These are phyloP conservation scores for Spathaspora gorwiae DNA, from an alignment of 805 yeast genomes.

Conservation along the genomic window DNA sequence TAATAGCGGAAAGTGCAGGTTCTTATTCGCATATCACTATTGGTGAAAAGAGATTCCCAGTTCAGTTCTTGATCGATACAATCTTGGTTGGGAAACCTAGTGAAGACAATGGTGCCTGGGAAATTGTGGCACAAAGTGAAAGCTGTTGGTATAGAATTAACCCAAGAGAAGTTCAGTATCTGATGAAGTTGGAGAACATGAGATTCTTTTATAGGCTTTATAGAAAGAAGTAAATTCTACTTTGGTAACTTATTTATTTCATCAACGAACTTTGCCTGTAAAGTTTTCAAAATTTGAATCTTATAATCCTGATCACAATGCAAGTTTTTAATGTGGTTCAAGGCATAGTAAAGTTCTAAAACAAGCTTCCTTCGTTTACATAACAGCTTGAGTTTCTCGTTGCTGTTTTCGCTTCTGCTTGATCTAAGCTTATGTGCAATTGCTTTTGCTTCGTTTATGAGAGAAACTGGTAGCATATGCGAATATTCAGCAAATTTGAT, in stretches of 20 bases:
- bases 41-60: constrained; percentile 76
- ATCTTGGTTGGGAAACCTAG: constrained; percentile 52
- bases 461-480: constrained; percentile 14
- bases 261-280: constrained; percentile 6
- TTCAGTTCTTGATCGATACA: constrained; percentile 74
- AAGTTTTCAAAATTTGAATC: constrained; percentile 3
- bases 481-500: constrained; percentile 19
- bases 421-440: constrained; percentile 11
- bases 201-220: constrained; percentile 78
- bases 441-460: constrained; percentile 21
- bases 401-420: not conserved
- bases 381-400: constrained; percentile 1
- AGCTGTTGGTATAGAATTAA: constrained; percentile 74
- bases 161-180: constrained; percentile 49
- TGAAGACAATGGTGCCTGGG: constrained; percentile 55
- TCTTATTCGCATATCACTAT: constrained; percentile 76
- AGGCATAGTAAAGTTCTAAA: constrained; percentile 7
- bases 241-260: constrained; percentile 4
- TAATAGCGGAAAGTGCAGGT: constrained; percentile 86
- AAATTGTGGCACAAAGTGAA: constrained; percentile 58
- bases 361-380: constrained; percentile 5
- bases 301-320: constrained; percentile 1
- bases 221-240: constrained; percentile 39
- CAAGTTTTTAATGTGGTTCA: constrained; percentile 2
- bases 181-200: constrained; percentile 78